Percentiles rank a stretch among this genome's conserved stretches.
Evolutionary conservation across 768 basidiomycete genomes (phyloP).

Genomic region (Tylopilus vinaceipallidus): DNA sequence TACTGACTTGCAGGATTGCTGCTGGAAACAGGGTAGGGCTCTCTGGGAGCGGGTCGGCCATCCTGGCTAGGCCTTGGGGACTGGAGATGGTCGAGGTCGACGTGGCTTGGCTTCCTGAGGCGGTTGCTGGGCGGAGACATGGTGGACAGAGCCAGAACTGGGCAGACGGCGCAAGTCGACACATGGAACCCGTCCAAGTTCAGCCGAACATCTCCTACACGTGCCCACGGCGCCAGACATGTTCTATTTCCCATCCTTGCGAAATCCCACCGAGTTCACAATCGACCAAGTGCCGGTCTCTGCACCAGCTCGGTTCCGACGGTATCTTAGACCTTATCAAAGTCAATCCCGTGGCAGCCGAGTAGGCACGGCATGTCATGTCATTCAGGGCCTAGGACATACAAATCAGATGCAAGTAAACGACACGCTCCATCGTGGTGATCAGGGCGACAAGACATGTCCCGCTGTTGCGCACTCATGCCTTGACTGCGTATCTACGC

Average conservation of each 20-base stretch:
- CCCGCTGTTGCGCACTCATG: conserved; percentile 44
- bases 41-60: conserved; percentile 35
- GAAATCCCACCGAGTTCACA: not conserved
- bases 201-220: conserved; percentile 25
- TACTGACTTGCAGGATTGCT: conserved; percentile 89
- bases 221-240: conserved; percentile 21
- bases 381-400: conserved; percentile 38
- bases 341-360: conserved; percentile 6
- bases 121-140: conserved; percentile 41
- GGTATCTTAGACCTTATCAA: not conserved
- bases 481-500: conserved; percentile 96
- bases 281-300: not conserved
- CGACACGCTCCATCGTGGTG: conserved; percentile 20
- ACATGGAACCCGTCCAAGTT: conserved; percentile 13
- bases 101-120: conserved; percentile 39
- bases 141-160: conserved; percentile 27
- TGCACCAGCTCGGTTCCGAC: not conserved
- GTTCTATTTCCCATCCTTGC: conserved; percentile 6
- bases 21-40: conserved; percentile 68
- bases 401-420: conserved; percentile 35
- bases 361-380: conserved; percentile 33
- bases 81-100: conserved; percentile 35
- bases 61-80: conserved; percentile 46
- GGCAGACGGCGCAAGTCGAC: conserved; percentile 8
- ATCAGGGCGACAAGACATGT: conserved; percentile 14